Percentiles rank a stretch among this genome's conserved stretches.
Evolutionary conservation across 2,329 filamentous ascomycete species (phyloP).

Genomic region (Aspergillus brunneoviolaceus): DNA sequence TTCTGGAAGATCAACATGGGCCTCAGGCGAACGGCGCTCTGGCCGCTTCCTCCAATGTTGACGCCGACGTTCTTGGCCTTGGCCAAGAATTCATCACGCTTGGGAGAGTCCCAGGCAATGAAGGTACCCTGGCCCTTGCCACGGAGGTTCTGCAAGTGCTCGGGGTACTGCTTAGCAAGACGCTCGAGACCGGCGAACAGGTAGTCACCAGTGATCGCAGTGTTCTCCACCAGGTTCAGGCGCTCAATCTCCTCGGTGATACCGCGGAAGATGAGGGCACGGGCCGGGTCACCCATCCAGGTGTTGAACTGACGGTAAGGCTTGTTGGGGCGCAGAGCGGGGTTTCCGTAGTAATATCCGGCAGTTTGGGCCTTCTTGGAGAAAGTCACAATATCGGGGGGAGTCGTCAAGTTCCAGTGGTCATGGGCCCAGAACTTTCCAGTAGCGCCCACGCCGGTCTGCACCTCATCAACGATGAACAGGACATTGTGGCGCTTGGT

Average conservation of each 20-base stretch:
- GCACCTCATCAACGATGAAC: constrained; percentile 90
- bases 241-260: constrained; percentile 80
- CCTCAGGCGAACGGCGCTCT: constrained; percentile 71
- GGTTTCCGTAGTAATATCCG: constrained; percentile 86
- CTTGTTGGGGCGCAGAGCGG: constrained; percentile 79
- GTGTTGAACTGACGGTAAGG: constrained; percentile 97
- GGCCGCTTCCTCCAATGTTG: constrained; percentile 83
- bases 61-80: constrained; percentile 77
- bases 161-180: constrained; percentile 69
- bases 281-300: constrained; percentile 91
- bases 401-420: constrained; percentile 78
- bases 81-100: constrained; percentile 74
- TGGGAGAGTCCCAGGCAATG: constrained; percentile 84
- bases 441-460: constrained; percentile 88
- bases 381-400: constrained; percentile 93
- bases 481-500: constrained; percentile 68
- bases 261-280: constrained; percentile 79
- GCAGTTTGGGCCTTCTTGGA: constrained; percentile 94
- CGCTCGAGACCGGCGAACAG: constrained; percentile 68
- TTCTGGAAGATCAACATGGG: constrained; percentile 94
- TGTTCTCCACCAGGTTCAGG: constrained; percentile 75
- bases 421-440: constrained; percentile 97
- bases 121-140: constrained; percentile 89
- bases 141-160: constrained; percentile 76
- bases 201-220: constrained; percentile 75